Percentiles rank a stretch among this genome's conserved stretches.
phyloP scores from a whole-genome alignment of 1,284 basidiomycete species.

The Erythrobasidium hasegawianum region DNA sequence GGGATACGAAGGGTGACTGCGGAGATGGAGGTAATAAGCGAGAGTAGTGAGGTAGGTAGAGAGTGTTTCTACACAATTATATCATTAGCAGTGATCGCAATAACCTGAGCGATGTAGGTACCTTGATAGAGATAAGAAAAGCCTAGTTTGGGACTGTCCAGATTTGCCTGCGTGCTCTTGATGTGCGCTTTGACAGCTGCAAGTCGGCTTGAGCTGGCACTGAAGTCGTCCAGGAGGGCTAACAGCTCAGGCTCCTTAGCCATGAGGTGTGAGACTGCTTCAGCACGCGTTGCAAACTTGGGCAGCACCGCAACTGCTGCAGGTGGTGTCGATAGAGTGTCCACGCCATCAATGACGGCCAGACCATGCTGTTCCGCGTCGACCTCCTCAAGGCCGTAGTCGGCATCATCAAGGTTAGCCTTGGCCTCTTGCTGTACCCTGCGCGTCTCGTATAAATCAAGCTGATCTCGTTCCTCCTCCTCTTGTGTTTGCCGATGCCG shows the following conservation, averaged over 20 bases:
- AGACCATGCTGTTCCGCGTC: conserved; percentile 10
- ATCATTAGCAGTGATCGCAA: too few species aligned
- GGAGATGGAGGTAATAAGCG: conserved; percentile 87
- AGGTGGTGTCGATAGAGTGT: not conserved
- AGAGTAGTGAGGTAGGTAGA: conserved; percentile 76
- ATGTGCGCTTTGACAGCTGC: not conserved
- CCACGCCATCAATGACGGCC: not conserved
- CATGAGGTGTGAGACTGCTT: conserved; percentile 43
- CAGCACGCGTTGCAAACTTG: conserved; percentile 21
- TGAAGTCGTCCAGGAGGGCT: conserved; percentile 44
- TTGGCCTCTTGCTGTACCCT: conserved; percentile 32
- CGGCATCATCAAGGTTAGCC: conserved; percentile 18
- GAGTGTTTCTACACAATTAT: not conserved
- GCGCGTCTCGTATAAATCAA: conserved; percentile 32
- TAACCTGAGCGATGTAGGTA: not conserved
- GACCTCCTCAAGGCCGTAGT: conserved; percentile 13
- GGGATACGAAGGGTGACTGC: conserved; percentile 63
- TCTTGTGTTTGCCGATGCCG: conserved; percentile 8
- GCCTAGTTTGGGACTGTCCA: conserved; percentile 17
- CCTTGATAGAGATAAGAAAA: conserved; percentile 26
- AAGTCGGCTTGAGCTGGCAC: conserved; percentile 12
- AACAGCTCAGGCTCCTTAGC: conserved; percentile 41
- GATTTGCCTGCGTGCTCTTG: not conserved
- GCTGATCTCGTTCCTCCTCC: conserved; percentile 25
- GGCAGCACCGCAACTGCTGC: not conserved